Evolutionary conservation across 768 basidiomycete species (phyloP).

Genomic region (Lactarius akahatsu): DNA sequence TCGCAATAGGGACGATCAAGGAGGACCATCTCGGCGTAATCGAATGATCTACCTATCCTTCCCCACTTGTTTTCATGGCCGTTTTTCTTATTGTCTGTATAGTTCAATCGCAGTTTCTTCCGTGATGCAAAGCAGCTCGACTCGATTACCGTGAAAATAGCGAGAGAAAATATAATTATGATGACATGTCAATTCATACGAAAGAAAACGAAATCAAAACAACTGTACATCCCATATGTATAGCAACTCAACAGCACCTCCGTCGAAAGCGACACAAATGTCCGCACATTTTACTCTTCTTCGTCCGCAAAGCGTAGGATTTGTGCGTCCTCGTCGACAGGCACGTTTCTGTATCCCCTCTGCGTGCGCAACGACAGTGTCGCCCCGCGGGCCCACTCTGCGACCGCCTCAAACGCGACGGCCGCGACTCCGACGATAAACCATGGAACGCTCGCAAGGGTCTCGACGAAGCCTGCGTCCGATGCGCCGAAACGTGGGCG

Average conservation of each 20-base stretch:
- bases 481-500: constrained; percentile 37
- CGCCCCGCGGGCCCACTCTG: constrained; percentile 45
- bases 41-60: constrained; percentile 43
- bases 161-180: neutral
- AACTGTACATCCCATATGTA: constrained; percentile 4
- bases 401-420: constrained; percentile 67
- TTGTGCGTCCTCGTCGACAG: constrained; percentile 87
- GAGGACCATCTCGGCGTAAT: constrained; percentile 97
- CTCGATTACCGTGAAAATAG: constrained; percentile 2
- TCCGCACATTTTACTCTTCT: constrained; percentile 33
- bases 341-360: constrained; percentile 67
- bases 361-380: constrained; percentile 45
- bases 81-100: constrained; percentile 12
- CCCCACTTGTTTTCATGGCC: neutral
- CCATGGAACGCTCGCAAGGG: constrained; percentile 87
- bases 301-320: constrained; percentile 85
- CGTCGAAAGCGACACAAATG: neutral
- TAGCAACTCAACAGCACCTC: neutral
- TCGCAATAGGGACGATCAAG: constrained; percentile 97
- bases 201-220: constrained; percentile 3
- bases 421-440: constrained; percentile 78
- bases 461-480: constrained; percentile 57
- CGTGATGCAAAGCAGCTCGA: constrained; percentile 5
- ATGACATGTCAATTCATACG: neutral
- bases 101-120: neutral